A percentile compares a stretch with the other conserved stretches of the same genome.
These are phyloP conservation scores for Parietichytrium sp. DNA, from an alignment of 108 stramenopile genomes.

Conservation along the genomic window DNA sequence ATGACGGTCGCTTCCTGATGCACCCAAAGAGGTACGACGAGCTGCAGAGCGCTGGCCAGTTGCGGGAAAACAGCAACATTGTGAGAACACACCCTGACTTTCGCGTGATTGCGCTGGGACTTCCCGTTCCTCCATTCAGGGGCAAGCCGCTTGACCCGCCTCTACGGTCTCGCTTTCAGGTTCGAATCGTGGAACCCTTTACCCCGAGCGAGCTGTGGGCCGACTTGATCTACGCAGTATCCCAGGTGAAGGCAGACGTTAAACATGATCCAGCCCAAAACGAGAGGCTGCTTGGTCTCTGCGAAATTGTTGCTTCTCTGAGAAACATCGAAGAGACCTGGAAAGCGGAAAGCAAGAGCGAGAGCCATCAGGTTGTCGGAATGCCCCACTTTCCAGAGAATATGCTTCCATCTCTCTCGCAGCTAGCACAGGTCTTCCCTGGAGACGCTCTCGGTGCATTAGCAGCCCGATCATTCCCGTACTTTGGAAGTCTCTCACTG, in stretches of 20 bases:
- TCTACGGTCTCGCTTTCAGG: constrained; percentile 43
- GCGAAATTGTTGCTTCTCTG: background rate
- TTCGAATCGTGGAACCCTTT: background rate
- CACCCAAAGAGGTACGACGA: background rate
- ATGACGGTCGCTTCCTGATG: constrained; percentile 46
- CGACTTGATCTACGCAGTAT: background rate
- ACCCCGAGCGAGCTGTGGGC: background rate
- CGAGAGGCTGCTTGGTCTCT: background rate
- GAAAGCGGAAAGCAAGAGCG: background rate
- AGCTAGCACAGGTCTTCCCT: background rate
- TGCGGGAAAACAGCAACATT: no score
- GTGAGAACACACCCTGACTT: constrained; percentile 51
- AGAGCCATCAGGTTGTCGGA: background rate
- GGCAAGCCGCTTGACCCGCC: constrained; percentile 54
- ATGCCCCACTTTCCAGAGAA: constrained; percentile 31
- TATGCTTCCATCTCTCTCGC: background rate
- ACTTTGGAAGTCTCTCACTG: background rate
- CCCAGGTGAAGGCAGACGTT: background rate
- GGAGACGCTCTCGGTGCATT: background rate
- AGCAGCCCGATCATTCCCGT: background rate
- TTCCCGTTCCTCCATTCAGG: constrained; percentile 56
- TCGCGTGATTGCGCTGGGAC: constrained; percentile 70
- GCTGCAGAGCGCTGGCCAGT: background rate
- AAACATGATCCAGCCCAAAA: background rate
- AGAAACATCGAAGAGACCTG: background rate